Evolutionary conservation across 176 grass and related monocot genomes (phyloP).

Genomic region (Leersia perrieri): DNA sequence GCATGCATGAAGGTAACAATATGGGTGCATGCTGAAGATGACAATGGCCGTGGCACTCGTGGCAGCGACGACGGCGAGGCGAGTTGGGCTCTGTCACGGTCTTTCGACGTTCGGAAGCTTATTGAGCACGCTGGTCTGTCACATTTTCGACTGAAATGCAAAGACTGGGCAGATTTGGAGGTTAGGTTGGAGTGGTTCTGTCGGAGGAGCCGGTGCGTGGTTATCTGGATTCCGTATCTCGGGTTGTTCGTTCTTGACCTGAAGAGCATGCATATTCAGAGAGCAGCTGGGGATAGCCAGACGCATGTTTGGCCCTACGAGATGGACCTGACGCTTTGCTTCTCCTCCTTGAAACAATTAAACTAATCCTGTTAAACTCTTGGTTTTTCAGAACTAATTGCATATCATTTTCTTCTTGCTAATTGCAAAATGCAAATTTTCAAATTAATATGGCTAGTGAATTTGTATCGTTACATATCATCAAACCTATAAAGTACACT

Average conservation of each 20-base stretch:
- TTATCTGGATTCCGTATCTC: background rate
- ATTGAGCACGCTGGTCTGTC: constrained; percentile 9
- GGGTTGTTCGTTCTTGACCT: constrained; percentile 21
- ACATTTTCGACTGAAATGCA: background rate
- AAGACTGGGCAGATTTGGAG: background rate
- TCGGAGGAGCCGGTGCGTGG: no score
- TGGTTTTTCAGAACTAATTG: no score
- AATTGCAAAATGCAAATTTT: no score
- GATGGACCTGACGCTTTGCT: constrained; percentile 16
- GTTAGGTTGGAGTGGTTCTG: background rate
- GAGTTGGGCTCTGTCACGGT: background rate
- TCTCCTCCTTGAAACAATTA: background rate
- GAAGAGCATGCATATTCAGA: background rate
- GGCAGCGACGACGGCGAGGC: background rate
- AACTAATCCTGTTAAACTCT: background rate
- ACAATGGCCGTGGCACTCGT: no score
- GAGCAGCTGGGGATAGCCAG: background rate
- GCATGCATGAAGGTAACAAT: background rate
- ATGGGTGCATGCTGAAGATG: background rate
- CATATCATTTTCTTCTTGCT: no score
- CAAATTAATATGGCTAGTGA: no score
- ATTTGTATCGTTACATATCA: no score
- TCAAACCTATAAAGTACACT: no score
- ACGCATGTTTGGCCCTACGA: constrained; percentile 10
- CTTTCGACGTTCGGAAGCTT: background rate